These are phyloP conservation scores for Sisymbrium altissimum DNA, from an alignment of 345 rosid species.

Conservation along the genomic window DNA sequence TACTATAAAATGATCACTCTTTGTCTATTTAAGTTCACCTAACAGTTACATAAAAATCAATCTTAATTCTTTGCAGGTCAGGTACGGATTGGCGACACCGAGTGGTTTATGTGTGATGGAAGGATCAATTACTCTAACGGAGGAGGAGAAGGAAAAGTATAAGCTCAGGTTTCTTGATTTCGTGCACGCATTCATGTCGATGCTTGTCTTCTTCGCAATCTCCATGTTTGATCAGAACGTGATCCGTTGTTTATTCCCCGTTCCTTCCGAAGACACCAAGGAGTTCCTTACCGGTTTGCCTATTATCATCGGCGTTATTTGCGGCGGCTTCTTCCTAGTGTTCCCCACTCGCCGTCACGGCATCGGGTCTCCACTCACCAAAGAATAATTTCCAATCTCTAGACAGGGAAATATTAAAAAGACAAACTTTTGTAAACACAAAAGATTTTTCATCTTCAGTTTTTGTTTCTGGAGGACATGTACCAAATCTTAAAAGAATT, in stretches of 20 bases:
- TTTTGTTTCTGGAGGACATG: slow-evolving; percentile 14
- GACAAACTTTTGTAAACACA: slow-evolving; percentile 5
- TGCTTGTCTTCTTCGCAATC: slow-evolving; percentile 53
- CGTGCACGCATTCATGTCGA: slow-evolving; percentile 54
- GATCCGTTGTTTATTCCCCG: slow-evolving; percentile 51
- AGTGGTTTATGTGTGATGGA: slow-evolving; percentile 60
- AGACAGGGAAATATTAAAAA: not conserved
- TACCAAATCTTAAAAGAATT: slow-evolving; percentile 13
- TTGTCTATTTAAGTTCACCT: not conserved
- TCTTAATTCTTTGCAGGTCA: slow-evolving; percentile 7
- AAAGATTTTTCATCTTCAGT: not conserved
- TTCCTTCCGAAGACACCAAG: slow-evolving; percentile 43
- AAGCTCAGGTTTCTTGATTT: slow-evolving; percentile 53
- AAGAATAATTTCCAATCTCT: not conserved
- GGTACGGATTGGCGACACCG: slow-evolving; percentile 64
- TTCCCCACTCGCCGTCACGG: slow-evolving; percentile 76
- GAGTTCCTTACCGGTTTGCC: slow-evolving; percentile 48
- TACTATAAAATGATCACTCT: not conserved
- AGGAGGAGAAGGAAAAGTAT: slow-evolving; percentile 41
- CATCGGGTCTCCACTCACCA: slow-evolving; percentile 56
- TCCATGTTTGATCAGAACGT: slow-evolving; percentile 69
- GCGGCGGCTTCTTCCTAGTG: slow-evolving; percentile 50
- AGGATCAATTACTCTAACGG: slow-evolving; percentile 36
- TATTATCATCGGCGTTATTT: slow-evolving; percentile 41
- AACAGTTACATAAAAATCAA: not conserved